A percentile compares a stretch with the other conserved stretches of the same genome.
phyloP scores from a whole-genome alignment of 108 stramenopile species.

The Stephanodiscus minutulus region DNA sequence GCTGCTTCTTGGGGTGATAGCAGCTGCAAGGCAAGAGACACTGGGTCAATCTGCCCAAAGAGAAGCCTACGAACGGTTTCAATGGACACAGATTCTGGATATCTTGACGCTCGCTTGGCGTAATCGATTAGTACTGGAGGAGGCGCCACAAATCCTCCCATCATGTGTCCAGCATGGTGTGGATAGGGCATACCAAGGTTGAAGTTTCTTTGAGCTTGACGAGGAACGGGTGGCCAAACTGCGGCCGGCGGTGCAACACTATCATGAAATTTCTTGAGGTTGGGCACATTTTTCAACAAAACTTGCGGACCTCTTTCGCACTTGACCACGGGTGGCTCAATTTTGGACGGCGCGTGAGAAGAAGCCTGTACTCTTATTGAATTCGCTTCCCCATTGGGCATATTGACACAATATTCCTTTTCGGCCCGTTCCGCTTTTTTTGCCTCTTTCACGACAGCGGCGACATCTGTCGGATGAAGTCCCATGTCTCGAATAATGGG shows the following conservation, averaged over 20 bases:
- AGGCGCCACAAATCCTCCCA: conserved; percentile 10
- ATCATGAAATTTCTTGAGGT: conserved; percentile 3
- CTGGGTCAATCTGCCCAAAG: conserved; percentile 38
- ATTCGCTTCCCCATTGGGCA: background rate
- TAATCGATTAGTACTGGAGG: conserved; percentile 10
- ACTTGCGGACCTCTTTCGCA: background rate
- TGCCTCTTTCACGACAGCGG: conserved; percentile 26
- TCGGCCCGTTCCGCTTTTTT: conserved; percentile 28
- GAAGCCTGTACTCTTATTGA: background rate
- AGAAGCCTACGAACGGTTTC: conserved; percentile 42
- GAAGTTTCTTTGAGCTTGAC: conserved; percentile 5
- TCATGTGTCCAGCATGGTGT: conserved; percentile 6
- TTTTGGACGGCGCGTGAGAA: background rate
- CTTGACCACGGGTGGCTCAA: conserved; percentile 5
- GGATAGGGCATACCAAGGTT: conserved; percentile 6
- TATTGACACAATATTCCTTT: conserved; percentile 13
- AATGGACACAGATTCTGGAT: conserved; percentile 23
- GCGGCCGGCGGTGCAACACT: conserved; percentile 5
- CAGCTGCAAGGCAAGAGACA: conserved; percentile 20
- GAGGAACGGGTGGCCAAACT: conserved; percentile 12
- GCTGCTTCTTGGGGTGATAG: conserved; percentile 42
- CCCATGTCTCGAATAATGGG: conserved; percentile 65
- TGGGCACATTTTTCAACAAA: background rate
- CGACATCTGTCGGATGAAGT: conserved; percentile 5
- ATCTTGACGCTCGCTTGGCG: conserved; percentile 1